Conservation (phyloP, 2,329 filamentous ascomycete species). For the Sclerotinia trifoliorum region DNA sequence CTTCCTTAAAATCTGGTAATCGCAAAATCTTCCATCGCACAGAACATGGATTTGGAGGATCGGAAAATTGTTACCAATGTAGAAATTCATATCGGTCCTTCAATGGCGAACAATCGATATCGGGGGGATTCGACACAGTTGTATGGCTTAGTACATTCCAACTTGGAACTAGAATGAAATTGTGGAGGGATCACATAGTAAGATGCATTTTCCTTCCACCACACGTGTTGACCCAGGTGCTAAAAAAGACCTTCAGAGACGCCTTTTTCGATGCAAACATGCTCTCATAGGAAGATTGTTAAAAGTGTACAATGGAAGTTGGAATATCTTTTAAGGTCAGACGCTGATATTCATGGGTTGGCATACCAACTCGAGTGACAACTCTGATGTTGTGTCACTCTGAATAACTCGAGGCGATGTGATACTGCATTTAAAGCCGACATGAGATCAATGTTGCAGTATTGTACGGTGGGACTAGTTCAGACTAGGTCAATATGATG, state of each 20-base stretch:
- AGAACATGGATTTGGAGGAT: slow-evolving; percentile 4
- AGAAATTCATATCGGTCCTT: slow-evolving; percentile 24
- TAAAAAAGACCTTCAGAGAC: not conserved
- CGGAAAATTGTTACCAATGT: slow-evolving; percentile 11
- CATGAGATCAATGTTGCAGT: slow-evolving; percentile 19
- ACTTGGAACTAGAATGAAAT: slow-evolving; percentile 15
- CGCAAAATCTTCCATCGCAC: not conserved
- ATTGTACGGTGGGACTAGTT: not conserved
- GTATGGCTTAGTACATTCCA: slow-evolving; percentile 16
- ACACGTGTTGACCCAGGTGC: slow-evolving; percentile 17
- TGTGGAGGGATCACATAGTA: not conserved
- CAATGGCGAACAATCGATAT: slow-evolving; percentile 15
- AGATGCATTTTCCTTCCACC: slow-evolving; percentile 8
- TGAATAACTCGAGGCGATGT: slow-evolving; percentile 17
- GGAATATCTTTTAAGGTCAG: slow-evolving; percentile 14
- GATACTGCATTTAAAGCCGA: slow-evolving; percentile 7
- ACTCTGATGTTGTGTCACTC: slow-evolving; percentile 18
- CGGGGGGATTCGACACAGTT: slow-evolving; percentile 4
- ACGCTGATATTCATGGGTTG: slow-evolving; percentile 12
- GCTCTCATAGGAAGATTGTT: not conserved
- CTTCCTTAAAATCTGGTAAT: not conserved
- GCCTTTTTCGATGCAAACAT: slow-evolving; percentile 16
- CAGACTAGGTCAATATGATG: not conserved
- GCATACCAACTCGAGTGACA: slow-evolving; percentile 7
- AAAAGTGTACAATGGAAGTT: not conserved